Conservation (phyloP, 2,329 filamentous ascomycete species). For the Chrysoporthe austroafricana region DNA sequence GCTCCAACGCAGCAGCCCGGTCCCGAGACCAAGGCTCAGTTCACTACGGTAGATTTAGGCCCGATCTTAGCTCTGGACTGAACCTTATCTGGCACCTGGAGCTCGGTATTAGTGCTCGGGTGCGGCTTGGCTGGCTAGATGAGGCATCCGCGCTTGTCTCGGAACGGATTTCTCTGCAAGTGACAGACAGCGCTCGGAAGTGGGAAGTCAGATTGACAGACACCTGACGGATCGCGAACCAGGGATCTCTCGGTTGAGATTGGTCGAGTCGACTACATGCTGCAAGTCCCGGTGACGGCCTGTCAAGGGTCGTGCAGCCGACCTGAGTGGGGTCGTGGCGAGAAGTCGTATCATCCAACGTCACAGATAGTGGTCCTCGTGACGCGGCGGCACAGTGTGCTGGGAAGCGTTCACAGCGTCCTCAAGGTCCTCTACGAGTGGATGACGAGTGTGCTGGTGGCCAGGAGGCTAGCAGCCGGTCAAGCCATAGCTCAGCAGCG, state of each 20-base stretch:
- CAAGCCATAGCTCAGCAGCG: neutral
- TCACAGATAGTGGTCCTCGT: neutral
- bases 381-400: neutral
- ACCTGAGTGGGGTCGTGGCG: neutral
- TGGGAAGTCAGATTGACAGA: neutral
- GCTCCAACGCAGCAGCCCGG: constrained; percentile 16
- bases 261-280: neutral
- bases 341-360: neutral
- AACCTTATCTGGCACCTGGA: neutral
- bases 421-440: neutral
- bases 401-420: neutral
- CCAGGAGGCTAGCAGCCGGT: neutral
- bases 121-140: neutral
- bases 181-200: neutral
- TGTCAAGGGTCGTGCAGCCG: neutral
- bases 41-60: neutral
- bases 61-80: constrained; percentile 3
- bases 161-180: constrained; percentile 7
- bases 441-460: constrained; percentile 2
- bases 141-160: constrained; percentile 6
- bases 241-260: neutral
- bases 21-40: constrained; percentile 8
- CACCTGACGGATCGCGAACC: constrained; percentile 5
- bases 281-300: neutral
- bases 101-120: neutral